phyloP scores from a whole-genome alignment of 441 rosid species.

The Euphorbia corollata region DNA sequence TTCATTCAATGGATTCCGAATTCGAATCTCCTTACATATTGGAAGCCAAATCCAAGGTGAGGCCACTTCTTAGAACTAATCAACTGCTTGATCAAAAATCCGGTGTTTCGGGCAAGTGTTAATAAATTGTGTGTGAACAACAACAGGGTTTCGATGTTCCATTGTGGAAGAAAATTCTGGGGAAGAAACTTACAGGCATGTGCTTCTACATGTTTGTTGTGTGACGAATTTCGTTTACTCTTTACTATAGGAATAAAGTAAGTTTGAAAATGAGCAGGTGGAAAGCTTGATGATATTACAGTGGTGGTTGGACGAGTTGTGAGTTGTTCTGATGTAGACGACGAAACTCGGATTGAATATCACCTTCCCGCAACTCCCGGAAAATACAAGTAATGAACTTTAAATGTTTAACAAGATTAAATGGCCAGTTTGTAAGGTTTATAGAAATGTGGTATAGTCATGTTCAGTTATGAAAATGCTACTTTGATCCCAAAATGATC shows the following conservation, averaged over 20 bases:
- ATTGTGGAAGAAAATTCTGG: slow-evolving; percentile 51
- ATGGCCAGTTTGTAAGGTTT: no score
- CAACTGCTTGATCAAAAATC: not conserved
- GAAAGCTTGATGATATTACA: slow-evolving; percentile 87
- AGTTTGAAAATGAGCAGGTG: slow-evolving; percentile 41
- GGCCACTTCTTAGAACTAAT: not conserved
- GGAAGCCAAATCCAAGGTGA: slow-evolving; percentile 81
- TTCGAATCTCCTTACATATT: slow-evolving; percentile 74
- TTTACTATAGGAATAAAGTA: not conserved
- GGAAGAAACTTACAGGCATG: slow-evolving; percentile 66
- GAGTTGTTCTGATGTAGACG: slow-evolving; percentile 17
- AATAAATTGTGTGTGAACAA: not conserved
- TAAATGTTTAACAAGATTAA: no score
- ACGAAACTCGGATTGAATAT: not conserved
- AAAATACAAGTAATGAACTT: not conserved
- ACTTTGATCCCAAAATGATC: no score
- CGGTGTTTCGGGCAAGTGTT: not conserved
- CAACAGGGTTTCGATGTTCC: slow-evolving; percentile 74
- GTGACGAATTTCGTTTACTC: no score
- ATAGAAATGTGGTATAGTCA: no score
- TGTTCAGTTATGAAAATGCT: no score
- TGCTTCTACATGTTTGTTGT: no score
- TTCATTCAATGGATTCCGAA: slow-evolving; percentile 51
- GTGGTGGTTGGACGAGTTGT: slow-evolving; percentile 66
- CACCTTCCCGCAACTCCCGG: not conserved